phyloP scores from a whole-genome alignment of 306 rosid genomes.

The Castanea sativa region DNA sequence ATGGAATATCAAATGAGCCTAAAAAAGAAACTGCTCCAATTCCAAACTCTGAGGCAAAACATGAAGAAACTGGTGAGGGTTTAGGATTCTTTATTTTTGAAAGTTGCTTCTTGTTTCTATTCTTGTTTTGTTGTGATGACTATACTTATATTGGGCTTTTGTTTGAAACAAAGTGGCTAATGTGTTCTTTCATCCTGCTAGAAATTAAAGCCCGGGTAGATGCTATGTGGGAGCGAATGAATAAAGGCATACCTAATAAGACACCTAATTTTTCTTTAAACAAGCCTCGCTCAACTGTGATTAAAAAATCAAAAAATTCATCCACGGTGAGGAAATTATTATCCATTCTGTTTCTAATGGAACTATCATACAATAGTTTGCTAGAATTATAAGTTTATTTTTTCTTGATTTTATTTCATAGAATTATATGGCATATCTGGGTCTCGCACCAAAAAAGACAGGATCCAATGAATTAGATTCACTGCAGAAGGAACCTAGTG shows the following conservation, averaged over 20 bases:
- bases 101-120: slow-evolving; percentile 6
- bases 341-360: not conserved
- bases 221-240: slow-evolving; percentile 91
- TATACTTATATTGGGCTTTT: not conserved
- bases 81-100: not conserved
- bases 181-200: slow-evolving; percentile 29
- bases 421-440: slow-evolving; percentile 85
- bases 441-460: slow-evolving; percentile 57
- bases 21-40: slow-evolving; percentile 40
- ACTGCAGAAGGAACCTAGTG: slow-evolving; percentile 33
- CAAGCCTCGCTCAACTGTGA: slow-evolving; percentile 41
- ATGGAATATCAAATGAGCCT: slow-evolving; percentile 35
- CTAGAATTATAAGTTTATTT: slow-evolving; percentile 21
- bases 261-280: slow-evolving; percentile 41
- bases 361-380: slow-evolving; percentile 4
- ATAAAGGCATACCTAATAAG: slow-evolving; percentile 74
- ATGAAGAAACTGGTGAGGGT: slow-evolving; percentile 52
- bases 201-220: slow-evolving; percentile 76
- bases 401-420: slow-evolving; percentile 25
- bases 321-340: slow-evolving; percentile 59
- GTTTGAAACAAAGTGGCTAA: slow-evolving; percentile 16
- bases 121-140: not conserved
- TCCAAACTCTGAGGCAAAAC: slow-evolving; percentile 36
- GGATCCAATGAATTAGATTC: slow-evolving; percentile 36
- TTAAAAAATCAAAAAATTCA: slow-evolving; percentile 51